These are phyloP conservation scores for Pseudoscleropodium purum DNA, from an alignment of 225 moss, liverwort and hornwort species.

Conservation along the genomic window DNA sequence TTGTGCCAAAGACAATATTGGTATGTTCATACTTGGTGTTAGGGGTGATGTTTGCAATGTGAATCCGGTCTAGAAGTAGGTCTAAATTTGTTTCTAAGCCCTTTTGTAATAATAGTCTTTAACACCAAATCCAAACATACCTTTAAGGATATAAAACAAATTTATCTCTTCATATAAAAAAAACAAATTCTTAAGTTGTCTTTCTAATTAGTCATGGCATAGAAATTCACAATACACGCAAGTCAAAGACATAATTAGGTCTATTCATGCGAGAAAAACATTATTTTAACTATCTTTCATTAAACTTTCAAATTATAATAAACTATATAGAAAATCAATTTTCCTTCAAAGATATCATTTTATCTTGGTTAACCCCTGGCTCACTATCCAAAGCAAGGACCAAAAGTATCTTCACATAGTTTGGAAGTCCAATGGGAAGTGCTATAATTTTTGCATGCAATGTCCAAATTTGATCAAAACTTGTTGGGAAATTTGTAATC, in stretches of 20 bases:
- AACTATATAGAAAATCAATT: background rate
- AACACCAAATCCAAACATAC: no score
- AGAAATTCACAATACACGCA: background rate
- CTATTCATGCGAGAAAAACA: rapidly evolving
- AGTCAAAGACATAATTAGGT: background rate
- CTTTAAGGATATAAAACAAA: background rate
- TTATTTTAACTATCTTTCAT: background rate
- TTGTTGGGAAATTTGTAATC: no score
- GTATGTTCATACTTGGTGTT: no score
- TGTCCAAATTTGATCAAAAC: no score
- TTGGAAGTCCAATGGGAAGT: no score
- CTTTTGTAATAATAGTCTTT: no score
- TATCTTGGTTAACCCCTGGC: background rate
- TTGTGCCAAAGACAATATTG: background rate
- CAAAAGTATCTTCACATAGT: no score
- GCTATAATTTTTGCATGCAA: no score
- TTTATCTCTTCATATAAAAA: rapidly evolving
- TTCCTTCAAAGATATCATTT: background rate
- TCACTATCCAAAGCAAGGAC: no score
- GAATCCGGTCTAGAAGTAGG: no score
- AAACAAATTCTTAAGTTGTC: background rate
- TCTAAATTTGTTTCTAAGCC: no score
- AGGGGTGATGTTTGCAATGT: no score
- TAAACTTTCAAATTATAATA: background rate
- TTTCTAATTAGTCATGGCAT: background rate